Evolutionary conservation across 2,329 filamentous ascomycete genomes (phyloP), one percentile per base, ranked within the genome.

Genomic region (Fusarium pilosicola): DNA sequence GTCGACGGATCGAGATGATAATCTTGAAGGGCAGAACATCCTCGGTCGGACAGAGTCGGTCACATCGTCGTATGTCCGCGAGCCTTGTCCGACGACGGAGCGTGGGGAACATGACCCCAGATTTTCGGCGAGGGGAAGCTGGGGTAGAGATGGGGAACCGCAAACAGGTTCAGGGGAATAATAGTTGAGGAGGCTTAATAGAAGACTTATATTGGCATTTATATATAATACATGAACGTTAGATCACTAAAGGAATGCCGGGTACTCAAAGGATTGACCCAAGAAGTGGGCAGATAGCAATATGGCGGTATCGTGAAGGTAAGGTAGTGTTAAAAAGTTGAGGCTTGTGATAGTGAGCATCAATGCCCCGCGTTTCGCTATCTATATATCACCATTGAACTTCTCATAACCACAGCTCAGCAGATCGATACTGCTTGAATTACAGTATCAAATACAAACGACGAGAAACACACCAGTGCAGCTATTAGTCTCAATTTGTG

Each of bases 21-120:
- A 30, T 17, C 10, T 14, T 18, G 22, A 51, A 30, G 48, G 20
- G 24, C 39, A 32, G 13, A 20, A 49, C 56, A 74, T 56, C 71
- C 71, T 74, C 71, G 71, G 63, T 77, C 73, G 70, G 76, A 71
- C 41, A 3, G 41, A 42, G 60, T 71, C 70, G 64, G 70, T 56
- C 32, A 30, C 52, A 46, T 28, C 51, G 58, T 77, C 72, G 70
- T 75, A 77, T 74, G 63, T 77, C 68, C 75, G 72, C 39, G n/a
- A 39, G 26, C 54, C 52, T 71, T 10, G 69, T 62, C 71, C 68
- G 68, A 45, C 38, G 26, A 41, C 46, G 30, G 34, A 59, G 58
- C 55, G 65, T 51, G 65, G 62, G 56, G 70, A 72, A 72, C 56
- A 60, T 55, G 56, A 77, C 74, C 76, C 76, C 73, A 49, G 74